Evolutionary conservation across 78 protist genomes (phyloP).

Genomic region (Dictyostelium firmibasis): DNA sequence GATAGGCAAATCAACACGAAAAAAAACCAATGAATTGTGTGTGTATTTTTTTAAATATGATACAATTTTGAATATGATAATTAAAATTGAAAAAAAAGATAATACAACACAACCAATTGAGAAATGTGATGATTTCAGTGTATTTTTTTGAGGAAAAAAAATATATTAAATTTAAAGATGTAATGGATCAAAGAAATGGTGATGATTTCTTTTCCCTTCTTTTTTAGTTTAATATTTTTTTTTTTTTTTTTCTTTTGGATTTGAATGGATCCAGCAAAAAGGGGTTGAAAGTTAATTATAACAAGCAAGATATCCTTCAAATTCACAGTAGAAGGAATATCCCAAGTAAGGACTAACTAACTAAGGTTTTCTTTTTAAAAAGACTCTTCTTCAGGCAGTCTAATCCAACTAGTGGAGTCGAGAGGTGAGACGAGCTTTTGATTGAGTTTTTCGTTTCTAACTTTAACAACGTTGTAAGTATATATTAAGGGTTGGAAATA

Average conservation of each 20-base stretch:
- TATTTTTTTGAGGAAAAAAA: background rate
- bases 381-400: background rate
- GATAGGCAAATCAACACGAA: background rate
- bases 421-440: conserved; percentile 4
- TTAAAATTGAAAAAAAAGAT: background rate
- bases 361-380: background rate
- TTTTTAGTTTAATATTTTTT: background rate
- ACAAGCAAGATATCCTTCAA: background rate
- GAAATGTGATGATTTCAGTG: background rate
- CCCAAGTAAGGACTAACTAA: background rate
- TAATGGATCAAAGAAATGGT: background rate
- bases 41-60: background rate
- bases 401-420: background rate
- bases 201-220: background rate
- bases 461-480: background rate
- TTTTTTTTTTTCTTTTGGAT: background rate
- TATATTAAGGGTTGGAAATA: background rate
- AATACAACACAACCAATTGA: background rate
- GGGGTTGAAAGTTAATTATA: background rate
- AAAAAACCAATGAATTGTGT: background rate
- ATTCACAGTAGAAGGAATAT: background rate
- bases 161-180: background rate
- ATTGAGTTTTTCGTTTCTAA: background rate
- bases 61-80: background rate
- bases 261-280: background rate